A percentile compares a stretch with the other conserved stretches of the same genome.
Conservation (phyloP, 495 filamentous ascomycete genomes). For the Penicillium bovifimosum region DNA sequence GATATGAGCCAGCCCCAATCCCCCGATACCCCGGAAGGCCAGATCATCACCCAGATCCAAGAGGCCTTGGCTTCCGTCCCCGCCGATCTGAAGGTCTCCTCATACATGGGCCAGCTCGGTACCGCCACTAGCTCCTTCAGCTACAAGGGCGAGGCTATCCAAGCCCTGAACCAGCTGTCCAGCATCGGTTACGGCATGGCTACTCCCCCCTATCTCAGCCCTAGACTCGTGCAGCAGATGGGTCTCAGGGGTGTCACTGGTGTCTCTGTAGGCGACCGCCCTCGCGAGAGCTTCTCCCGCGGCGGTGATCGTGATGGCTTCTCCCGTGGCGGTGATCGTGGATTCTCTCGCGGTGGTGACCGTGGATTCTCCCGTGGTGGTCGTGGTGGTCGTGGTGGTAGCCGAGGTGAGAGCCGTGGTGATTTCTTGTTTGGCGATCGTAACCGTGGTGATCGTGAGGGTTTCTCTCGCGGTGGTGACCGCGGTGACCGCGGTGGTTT, state of each 20-base stretch:
- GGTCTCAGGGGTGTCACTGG: slow-evolving; percentile 33
- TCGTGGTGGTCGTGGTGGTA: slow-evolving; percentile 1
- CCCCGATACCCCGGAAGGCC: slow-evolving; percentile 20
- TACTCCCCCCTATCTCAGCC: slow-evolving; percentile 48
- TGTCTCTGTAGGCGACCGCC: slow-evolving; percentile 2
- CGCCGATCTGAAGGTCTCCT: slow-evolving; percentile 38
- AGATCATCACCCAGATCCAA: slow-evolving; percentile 33
- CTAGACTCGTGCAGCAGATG: slow-evolving; percentile 40
- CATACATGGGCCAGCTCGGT: slow-evolving; percentile 51
- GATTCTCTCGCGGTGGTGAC: neutral
- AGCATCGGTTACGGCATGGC: slow-evolving; percentile 56
- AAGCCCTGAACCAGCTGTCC: slow-evolving; percentile 57
- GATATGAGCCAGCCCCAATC: slow-evolving; percentile 44
- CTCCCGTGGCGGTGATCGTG: neutral
- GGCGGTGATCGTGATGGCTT: slow-evolving; percentile 1
- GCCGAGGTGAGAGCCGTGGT: neutral
- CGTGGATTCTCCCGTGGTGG: neutral
- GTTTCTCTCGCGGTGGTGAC: neutral
- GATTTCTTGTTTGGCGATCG: neutral
- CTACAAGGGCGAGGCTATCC: slow-evolving; percentile 37
- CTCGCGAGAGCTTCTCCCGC: neutral
- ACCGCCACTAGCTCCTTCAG: slow-evolving; percentile 23
- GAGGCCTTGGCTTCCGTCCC: slow-evolving; percentile 30
- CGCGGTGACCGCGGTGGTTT: slow-evolving; percentile 2
- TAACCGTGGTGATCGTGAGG: neutral